Base-by-base conservation (phyloP, 306 rosid species). In the Vigna angularis region DNA sequence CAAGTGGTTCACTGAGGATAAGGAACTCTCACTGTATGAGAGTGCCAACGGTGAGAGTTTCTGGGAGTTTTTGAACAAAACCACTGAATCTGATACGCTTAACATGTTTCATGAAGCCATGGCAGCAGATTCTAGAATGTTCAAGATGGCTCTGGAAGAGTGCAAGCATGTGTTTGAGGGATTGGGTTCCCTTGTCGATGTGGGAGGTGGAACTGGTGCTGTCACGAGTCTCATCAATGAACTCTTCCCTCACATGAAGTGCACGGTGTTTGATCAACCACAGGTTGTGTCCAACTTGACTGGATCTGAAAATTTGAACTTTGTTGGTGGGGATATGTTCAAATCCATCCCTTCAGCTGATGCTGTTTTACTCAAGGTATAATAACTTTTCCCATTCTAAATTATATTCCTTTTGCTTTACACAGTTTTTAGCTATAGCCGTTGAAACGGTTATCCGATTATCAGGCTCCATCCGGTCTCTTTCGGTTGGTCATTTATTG, bases 251-350 rank as follows among this genome's bases (percentile, higher is more conserved):
- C 79, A 78, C 1, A 18, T 89, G 45, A 87, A 87, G 56, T 87
- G 93, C 82, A 83, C 71, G 0, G 90, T 87, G 3, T 74, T 84
- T 63, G 93, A 87, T 3, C 85, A 79, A 14, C 89, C 88, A 0
- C 78, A 84, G n/a, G 91, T 85, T 38, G 89, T 85, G 16, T 88
- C 72, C 52, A 68, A 79, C 61, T 68, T 78, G 36, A 12, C 22
- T 8, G 86, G 71, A 1, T 26, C 9, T 16, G 66, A 58, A 2
- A 87, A 85, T 69, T 79, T 89, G 86, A 89, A 55, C 34, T 89
- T 79, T 53, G 77, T 82, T 71, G 88, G 82, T 2, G 91, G 90
- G 1, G 87, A 89, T 34, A 89, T 89, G 88, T 85, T 87, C 84
- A 67, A 74, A 2, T 67, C 73, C 17, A 77, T 89, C 17, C 91